These are phyloP conservation scores for Castanea sativa DNA, from an alignment of 306 rosid species.

Conservation along the genomic window DNA sequence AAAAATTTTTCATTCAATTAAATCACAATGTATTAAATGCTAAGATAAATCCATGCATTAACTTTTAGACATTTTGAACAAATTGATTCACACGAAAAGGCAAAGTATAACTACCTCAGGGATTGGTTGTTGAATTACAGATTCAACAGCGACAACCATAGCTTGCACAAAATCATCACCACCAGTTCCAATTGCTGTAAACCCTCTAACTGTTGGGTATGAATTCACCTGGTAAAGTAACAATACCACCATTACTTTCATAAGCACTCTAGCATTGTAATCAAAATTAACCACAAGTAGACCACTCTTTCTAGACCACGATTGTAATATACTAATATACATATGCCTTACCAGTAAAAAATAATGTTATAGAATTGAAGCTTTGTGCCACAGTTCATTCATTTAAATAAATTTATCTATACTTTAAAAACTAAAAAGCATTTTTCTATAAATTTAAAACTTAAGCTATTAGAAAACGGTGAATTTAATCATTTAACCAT, in stretches of 20 bases:
- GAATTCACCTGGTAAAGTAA: slow-evolving; percentile 62
- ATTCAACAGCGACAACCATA: slow-evolving; percentile 89
- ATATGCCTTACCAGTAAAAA: no score
- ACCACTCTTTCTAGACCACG: not conserved
- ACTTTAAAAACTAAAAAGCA: not conserved
- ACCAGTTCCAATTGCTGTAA: slow-evolving; percentile 95
- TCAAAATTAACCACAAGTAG: not conserved
- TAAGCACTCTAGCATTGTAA: not conserved
- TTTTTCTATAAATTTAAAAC: not conserved
- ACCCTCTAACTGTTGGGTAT: slow-evolving; percentile 86
- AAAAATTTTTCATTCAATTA: not conserved
- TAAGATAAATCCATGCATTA: not conserved
- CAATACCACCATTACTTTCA: not conserved
- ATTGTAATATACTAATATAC: not conserved
- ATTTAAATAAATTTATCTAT: not conserved
- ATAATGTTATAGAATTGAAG: not conserved
- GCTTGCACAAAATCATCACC: slow-evolving; percentile 91
- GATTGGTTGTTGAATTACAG: slow-evolving; percentile 77
- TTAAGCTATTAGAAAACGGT: not conserved
- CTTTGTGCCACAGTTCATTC: not conserved
- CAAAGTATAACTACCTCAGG: slow-evolving; percentile 50
- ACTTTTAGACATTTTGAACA: slow-evolving; percentile 1
- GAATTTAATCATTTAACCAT: no score
- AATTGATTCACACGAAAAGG: not conserved
- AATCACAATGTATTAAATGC: not conserved